These are phyloP conservation scores for Lathyrus oleraceus DNA, from an alignment of 306 rosid genomes.

Conservation along the genomic window DNA sequence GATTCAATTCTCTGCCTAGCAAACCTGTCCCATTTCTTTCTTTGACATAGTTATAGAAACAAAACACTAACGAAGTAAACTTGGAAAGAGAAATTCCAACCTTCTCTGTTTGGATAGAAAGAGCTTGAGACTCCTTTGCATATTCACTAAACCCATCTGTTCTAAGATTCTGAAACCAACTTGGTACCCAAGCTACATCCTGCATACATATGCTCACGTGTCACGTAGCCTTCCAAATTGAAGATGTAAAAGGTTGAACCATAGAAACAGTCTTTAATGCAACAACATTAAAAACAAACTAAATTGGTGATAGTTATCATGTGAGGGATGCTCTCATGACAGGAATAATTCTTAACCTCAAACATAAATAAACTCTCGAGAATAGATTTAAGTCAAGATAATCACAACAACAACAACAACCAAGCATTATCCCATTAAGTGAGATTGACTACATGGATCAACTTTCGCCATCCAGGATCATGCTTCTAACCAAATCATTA, in stretches of 20 bases:
- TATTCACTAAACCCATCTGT: slow-evolving; percentile 45
- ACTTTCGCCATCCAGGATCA: too few relatives aligned
- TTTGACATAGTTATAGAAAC: background rate
- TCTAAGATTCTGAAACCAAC: slow-evolving; percentile 79
- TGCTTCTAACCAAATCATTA: too few relatives aligned
- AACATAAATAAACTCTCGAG: background rate
- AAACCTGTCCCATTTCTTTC: background rate
- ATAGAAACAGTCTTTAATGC: background rate
- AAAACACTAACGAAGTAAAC: background rate
- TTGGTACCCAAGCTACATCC: slow-evolving; percentile 88
- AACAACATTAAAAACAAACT: background rate
- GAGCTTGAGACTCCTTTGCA: slow-evolving; percentile 39
- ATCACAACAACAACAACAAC: background rate
- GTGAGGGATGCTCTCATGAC: background rate
- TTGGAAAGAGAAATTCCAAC: slow-evolving; percentile 41
- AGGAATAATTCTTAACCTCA: background rate
- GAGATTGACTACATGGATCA: too few relatives aligned
- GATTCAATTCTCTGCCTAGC: background rate
- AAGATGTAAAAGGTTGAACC: slow-evolving; percentile 15
- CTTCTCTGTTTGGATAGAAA: slow-evolving; percentile 42
- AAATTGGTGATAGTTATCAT: background rate
- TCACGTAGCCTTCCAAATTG: slow-evolving; percentile 26
- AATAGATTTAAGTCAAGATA: background rate
- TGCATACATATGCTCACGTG: slow-evolving; percentile 32
- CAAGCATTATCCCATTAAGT: too few relatives aligned